These are phyloP conservation scores for Xylaria sp. DNA, from an alignment of 2,329 filamentous ascomycete species.

Conservation along the genomic window DNA sequence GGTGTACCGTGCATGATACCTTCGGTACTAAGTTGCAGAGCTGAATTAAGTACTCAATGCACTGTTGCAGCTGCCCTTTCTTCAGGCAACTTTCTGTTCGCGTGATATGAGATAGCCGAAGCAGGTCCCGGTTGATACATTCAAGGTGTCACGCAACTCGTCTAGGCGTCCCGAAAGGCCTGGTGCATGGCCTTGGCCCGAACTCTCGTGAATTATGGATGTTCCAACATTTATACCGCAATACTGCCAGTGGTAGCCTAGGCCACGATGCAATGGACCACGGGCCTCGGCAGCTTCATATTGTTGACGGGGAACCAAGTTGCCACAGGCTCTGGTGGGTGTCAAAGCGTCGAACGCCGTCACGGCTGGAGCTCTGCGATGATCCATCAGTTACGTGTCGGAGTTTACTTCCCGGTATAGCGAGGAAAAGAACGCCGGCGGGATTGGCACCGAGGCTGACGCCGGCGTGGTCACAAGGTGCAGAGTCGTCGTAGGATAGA, in stretches of 20 bases:
- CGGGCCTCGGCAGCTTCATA: not conserved
- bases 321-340: not conserved
- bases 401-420: not conserved
- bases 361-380: not conserved
- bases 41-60: slow-evolving; percentile 22
- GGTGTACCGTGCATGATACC: slow-evolving; percentile 22
- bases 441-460: slow-evolving; percentile 13
- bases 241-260: slow-evolving; percentile 1
- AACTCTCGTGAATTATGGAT: slow-evolving; percentile 16
- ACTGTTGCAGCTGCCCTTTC: slow-evolving; percentile 18
- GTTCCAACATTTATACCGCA: not conserved
- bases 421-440: slow-evolving; percentile 7
- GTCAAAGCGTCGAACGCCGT: not conserved
- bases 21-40: slow-evolving; percentile 10
- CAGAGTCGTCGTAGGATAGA: slow-evolving; percentile 26
- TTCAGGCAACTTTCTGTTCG: slow-evolving; percentile 17
- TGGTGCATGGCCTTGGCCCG: slow-evolving; percentile 14
- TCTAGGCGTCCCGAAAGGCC: slow-evolving; percentile 8
- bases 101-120: slow-evolving; percentile 19
- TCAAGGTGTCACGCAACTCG: slow-evolving; percentile 20
- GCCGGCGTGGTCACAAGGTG: slow-evolving; percentile 19
- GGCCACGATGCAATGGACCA: slow-evolving; percentile 1
- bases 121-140: slow-evolving; percentile 4
- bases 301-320: not conserved
- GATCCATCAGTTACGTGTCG: not conserved